Base-by-base conservation (phyloP, 768 basidiomycete genomes). In the Filobasidium floriforme region DNA sequence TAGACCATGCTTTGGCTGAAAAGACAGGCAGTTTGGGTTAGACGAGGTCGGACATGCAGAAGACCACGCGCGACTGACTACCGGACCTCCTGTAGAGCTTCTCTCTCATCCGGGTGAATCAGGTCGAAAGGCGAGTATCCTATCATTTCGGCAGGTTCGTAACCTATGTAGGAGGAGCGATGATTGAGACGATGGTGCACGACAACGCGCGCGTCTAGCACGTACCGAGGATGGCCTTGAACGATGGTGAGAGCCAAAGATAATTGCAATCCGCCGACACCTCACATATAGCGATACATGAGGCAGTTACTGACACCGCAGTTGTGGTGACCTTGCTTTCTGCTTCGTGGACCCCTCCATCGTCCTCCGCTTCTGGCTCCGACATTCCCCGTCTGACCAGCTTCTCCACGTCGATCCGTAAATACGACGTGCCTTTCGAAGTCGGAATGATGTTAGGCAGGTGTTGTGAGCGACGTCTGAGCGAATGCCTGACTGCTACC, bases 101-200 rank as follows among this genome's bases (percentile, higher is more conserved):
- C 67, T 24, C 70, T 66, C 60, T 76, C 73, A 10, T 74, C 73
- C 14, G 75, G 75, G 62, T 76, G 73, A 40, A 73, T 69, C 4
- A 73, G 43, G 19, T 60, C 54, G 54, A 71, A 73, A 14, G 46
- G 54, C 9, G 71, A 70, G 61, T 55, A 68, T 11, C 71, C 72
- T 0, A 73, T 22, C 11, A 76, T 59, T 22, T 74, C 72, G 3
- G 60, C 41, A 1, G 72, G 70, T 15, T 61, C 51, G 32, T 71
- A 74, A 6, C 54, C 54, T 57, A 15, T 12, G 32, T 9, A 51
- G 18, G 46, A 12, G 24, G 24, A 57, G 29, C 29, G n/a, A 24
- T 26, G 24, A 12, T 18, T 51, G 24, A 19, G 46, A 3, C 18
- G 24, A 51, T 18, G n/a, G n/a, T n/a, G 46, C 9, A 9, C 24